phyloP scores from a whole-genome alignment of 805 yeast species.

The Ogataea paradorogensis region DNA sequence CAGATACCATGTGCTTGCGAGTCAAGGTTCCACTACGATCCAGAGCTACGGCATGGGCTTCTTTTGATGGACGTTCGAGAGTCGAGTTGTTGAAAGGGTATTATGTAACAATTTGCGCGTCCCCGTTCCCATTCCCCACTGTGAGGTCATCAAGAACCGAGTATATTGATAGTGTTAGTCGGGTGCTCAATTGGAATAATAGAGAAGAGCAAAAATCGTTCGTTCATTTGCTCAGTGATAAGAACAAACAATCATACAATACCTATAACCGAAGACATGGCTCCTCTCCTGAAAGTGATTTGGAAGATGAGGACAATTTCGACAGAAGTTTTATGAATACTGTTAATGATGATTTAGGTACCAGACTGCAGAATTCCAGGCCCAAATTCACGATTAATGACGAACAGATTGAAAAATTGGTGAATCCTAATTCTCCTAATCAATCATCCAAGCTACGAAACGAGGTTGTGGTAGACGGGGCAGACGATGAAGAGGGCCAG shows the following conservation, averaged over 20 bases:
- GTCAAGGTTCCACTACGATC: constrained; percentile 77
- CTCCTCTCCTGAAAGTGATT: constrained; percentile 19
- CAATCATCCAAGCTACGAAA: constrained; percentile 21
- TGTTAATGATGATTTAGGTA: not conserved
- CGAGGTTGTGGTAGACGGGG: constrained; percentile 9
- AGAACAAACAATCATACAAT: constrained; percentile 46
- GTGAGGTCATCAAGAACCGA: constrained; percentile 72
- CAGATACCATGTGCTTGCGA: constrained; percentile 85
- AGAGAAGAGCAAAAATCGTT: constrained; percentile 87
- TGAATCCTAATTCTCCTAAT: constrained; percentile 1
- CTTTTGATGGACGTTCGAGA: constrained; percentile 90
- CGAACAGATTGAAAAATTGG: constrained; percentile 2
- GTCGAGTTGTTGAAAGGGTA: constrained; percentile 81
- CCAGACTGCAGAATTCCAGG: not conserved
- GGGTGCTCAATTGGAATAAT: constrained; percentile 91
- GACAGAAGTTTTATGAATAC: constrained; percentile 9
- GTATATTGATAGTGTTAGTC: constrained; percentile 77
- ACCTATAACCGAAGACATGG: constrained; percentile 23
- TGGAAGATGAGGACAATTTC: constrained; percentile 23
- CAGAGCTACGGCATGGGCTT: constrained; percentile 92
- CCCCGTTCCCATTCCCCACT: constrained; percentile 92
- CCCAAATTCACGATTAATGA: constrained; percentile 8
- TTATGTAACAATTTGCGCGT: constrained; percentile 79
- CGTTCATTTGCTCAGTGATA: constrained; percentile 54
- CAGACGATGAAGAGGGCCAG: constrained; percentile 2